Percentiles rank a stretch among this genome's conserved stretches.
These are phyloP conservation scores for Fomitopsis pinicola DNA, from an alignment of 1,284 basidiomycete species.

Conservation along the genomic window DNA sequence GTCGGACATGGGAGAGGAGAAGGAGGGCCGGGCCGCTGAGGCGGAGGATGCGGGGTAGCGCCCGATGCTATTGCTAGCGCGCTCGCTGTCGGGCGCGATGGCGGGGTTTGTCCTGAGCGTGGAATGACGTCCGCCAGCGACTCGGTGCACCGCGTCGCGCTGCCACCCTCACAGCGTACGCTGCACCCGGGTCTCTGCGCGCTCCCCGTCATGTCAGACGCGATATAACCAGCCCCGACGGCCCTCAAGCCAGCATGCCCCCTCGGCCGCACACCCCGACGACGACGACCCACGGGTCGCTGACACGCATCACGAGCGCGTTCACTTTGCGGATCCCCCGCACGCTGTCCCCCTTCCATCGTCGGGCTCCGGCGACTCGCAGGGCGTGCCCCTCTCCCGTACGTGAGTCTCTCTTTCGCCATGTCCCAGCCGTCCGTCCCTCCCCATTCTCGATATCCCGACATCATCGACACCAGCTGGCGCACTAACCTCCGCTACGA, in stretches of 20 bases:
- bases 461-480: constrained; percentile 8
- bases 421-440: not conserved
- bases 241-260: too few species aligned
- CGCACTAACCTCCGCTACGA: constrained; percentile 14
- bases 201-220: not conserved
- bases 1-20: constrained; percentile 30
- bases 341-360: not conserved
- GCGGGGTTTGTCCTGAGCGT: not conserved
- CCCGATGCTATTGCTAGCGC: not conserved
- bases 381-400: not conserved
- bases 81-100: too few species aligned
- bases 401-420: constrained; percentile 1
- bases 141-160: not conserved
- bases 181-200: not conserved
- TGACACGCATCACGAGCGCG: not conserved
- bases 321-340: not conserved
- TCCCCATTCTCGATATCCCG: not conserved
- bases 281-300: not conserved
- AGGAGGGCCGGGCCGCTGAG: constrained; percentile 25
- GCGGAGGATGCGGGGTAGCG: constrained; percentile 1
- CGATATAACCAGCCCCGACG: not conserved
- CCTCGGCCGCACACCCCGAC: not conserved
- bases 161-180: not conserved
- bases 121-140: not conserved
- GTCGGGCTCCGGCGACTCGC: not conserved